Evolutionary conservation across 1,284 basidiomycete genomes (phyloP).

Genomic region (Lignosus rhinocerotis): DNA sequence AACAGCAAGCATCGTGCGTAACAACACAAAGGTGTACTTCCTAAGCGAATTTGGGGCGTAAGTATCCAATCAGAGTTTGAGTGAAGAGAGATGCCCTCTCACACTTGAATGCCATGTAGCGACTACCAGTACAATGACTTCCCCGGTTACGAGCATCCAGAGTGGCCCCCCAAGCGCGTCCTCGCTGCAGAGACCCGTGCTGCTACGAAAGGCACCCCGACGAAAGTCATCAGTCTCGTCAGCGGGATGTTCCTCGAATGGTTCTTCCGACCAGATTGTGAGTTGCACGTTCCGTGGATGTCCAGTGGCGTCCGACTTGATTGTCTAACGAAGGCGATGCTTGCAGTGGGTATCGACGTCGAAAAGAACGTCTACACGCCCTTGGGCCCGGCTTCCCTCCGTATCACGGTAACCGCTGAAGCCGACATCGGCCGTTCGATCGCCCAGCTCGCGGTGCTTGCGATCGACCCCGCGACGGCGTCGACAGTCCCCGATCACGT

Average conservation of each 20-base stretch:
- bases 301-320: background rate
- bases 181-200: constrained; percentile 18
- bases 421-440: constrained; percentile 28
- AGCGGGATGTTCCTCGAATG: constrained; percentile 28
- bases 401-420: constrained; percentile 27
- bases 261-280: constrained; percentile 11
- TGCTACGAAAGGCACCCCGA: constrained; percentile 11
- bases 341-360: constrained; percentile 27
- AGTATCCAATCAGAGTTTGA: background rate
- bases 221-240: constrained; percentile 28
- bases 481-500: constrained; percentile 26
- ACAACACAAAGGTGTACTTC: constrained; percentile 28
- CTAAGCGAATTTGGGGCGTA: constrained; percentile 33
- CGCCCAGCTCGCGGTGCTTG: constrained; percentile 28
- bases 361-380: constrained; percentile 20
- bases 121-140: constrained; percentile 31
- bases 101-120: constrained; percentile 8
- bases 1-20: constrained; percentile 19
- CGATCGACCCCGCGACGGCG: constrained; percentile 21
- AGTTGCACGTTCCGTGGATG: background rate
- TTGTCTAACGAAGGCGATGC: background rate
- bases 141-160: constrained; percentile 23
- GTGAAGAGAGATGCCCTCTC: background rate
- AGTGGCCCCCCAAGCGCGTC: constrained; percentile 27
- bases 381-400: constrained; percentile 19